These are phyloP conservation scores for Pestalotiopsis sp. DNA, from an alignment of 2,329 filamentous ascomycete species.

Conservation along the genomic window DNA sequence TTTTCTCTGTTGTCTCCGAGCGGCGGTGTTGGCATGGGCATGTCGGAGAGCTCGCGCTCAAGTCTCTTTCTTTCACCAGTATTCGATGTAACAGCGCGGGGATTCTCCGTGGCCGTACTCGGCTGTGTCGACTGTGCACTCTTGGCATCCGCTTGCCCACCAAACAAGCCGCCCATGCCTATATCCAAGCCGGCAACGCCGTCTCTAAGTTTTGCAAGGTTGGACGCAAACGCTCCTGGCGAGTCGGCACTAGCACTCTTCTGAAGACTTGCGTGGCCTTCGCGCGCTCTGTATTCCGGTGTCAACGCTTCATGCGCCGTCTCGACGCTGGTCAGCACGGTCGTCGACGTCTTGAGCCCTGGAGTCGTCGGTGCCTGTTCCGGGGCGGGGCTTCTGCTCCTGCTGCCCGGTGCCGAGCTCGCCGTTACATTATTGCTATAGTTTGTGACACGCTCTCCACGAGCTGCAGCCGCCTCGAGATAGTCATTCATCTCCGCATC, in stretches of 20 bases:
- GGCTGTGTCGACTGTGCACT: not conserved
- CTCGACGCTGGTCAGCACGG: slow-evolving; percentile 63
- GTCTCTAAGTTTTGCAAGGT: slow-evolving; percentile 43
- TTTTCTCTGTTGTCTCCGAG: not conserved
- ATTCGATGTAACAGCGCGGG: not conserved
- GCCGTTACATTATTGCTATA: slow-evolving; percentile 29
- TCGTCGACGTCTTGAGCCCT: slow-evolving; percentile 43
- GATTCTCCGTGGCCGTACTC: not conserved
- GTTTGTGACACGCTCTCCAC: slow-evolving; percentile 42
- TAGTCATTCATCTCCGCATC: slow-evolving; percentile 91
- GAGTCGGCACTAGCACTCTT: slow-evolving; percentile 49
- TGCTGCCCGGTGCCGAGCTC: slow-evolving; percentile 48
- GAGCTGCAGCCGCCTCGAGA: slow-evolving; percentile 54
- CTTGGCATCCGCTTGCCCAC: slow-evolving; percentile 11
- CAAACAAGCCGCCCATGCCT: slow-evolving; percentile 46
- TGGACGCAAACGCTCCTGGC: slow-evolving; percentile 45
- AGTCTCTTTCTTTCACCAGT: not conserved
- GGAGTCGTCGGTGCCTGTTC: slow-evolving; percentile 30
- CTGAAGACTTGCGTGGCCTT: slow-evolving; percentile 37
- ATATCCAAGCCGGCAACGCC: slow-evolving; percentile 51
- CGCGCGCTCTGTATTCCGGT: slow-evolving; percentile 28
- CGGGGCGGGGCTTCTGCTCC: slow-evolving; percentile 23
- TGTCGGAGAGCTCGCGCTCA: not conserved
- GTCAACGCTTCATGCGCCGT: slow-evolving; percentile 56
- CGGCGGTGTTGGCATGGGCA: slow-evolving; percentile 5